Evolutionary conservation across 169 alveolate species (phyloP).

Genomic region (Prorocentrum cordatum): DNA sequence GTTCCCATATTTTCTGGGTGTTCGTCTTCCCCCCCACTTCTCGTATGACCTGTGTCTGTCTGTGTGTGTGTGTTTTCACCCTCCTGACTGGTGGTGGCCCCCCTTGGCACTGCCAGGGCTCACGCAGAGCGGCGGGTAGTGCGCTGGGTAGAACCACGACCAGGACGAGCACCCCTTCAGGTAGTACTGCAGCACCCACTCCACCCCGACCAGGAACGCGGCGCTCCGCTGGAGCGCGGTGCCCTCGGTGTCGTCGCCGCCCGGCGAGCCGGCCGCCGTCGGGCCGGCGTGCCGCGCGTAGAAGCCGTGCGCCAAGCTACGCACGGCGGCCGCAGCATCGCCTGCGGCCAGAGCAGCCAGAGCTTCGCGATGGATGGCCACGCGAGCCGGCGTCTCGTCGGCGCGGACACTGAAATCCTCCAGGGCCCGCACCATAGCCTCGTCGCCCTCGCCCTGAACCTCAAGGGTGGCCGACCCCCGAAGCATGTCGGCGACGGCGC

Average conservation of each 20-base stretch:
- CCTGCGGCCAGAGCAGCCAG: too few species aligned
- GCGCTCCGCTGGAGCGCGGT: constrained; percentile 11
- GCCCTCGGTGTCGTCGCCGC: neutral
- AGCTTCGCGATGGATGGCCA: neutral
- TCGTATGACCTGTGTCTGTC: too few species aligned
- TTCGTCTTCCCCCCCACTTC: too few species aligned
- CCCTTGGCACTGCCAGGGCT: neutral
- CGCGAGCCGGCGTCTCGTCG: constrained; percentile 22
- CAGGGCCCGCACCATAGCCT: constrained; percentile 19
- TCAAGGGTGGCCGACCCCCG: neutral
- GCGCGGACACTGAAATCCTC: constrained; percentile 3
- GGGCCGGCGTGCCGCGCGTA: constrained; percentile 16
- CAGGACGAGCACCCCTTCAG: constrained; percentile 36
- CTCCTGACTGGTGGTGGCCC: too few species aligned
- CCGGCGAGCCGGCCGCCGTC: constrained; percentile 15
- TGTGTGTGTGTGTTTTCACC: too few species aligned
- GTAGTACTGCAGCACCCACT: constrained; percentile 43
- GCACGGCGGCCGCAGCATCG: constrained; percentile 6
- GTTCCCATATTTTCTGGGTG: too few species aligned
- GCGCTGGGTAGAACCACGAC: constrained; percentile 40
- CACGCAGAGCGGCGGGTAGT: constrained; percentile 43
- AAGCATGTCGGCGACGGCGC: neutral
- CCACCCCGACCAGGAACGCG: constrained; percentile 25
- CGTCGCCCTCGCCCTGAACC: constrained; percentile 14
- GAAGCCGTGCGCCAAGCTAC: neutral